Evolutionary conservation across 352 stramenopile genomes (phyloP).

Genomic region (Globisporangium radiosum): DNA sequence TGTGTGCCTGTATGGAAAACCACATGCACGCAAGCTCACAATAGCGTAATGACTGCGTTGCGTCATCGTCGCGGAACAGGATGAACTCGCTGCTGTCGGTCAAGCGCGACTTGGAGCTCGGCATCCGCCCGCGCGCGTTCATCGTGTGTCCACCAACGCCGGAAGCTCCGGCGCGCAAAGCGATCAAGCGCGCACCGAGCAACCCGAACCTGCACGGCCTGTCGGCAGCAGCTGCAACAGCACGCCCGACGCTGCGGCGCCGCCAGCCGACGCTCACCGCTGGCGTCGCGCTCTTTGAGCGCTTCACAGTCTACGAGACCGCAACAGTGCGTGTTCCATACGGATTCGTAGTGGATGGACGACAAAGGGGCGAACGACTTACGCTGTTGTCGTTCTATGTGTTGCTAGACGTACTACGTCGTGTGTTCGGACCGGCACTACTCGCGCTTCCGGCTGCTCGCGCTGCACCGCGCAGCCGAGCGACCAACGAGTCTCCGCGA

Average conservation of each 20-base stretch:
- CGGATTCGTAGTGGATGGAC: no score
- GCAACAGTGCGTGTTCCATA: constrained; percentile 16
- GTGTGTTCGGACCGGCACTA: constrained; percentile 85
- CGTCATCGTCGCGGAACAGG: constrained; percentile 17
- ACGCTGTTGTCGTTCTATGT: no score
- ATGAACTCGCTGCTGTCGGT: constrained; percentile 75
- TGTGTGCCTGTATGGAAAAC: no score
- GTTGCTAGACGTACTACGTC: constrained; percentile 44
- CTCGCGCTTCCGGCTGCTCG: constrained; percentile 67
- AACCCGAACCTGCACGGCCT: constrained; percentile 10
- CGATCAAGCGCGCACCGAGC: constrained; percentile 14
- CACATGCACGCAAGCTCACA: no score
- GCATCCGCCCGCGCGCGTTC: constrained; percentile 50
- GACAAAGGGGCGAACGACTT: no score
- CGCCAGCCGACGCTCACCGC: constrained; percentile 63
- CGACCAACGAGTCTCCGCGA: constrained; percentile 39
- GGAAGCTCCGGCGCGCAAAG: constrained; percentile 19
- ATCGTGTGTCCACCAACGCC: constrained; percentile 52
- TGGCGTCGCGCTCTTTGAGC: constrained; percentile 62
- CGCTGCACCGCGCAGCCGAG: constrained; percentile 64
- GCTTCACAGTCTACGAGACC: constrained; percentile 84
- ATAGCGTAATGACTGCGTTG: no score
- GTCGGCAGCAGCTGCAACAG: neutral
- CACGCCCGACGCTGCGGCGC: constrained; percentile 37
- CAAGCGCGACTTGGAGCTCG: constrained; percentile 67